These are phyloP conservation scores for Pleurotus giganteus DNA, from an alignment of 768 basidiomycete species.

Conservation along the genomic window DNA sequence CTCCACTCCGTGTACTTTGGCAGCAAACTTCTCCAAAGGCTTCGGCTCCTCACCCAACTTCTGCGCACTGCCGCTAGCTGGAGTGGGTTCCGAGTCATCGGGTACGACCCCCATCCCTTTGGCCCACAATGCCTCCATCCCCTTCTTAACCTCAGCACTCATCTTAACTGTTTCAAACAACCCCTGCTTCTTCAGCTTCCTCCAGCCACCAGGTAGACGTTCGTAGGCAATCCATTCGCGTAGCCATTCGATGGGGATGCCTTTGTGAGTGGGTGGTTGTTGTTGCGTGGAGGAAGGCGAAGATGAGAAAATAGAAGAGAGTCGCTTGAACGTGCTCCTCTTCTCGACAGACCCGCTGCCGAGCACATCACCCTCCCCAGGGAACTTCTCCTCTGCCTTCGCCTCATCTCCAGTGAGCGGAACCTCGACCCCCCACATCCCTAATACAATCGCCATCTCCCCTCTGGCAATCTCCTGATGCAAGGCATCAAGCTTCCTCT, in stretches of 20 bases:
- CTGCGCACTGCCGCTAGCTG: too few species aligned
- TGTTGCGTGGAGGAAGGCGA: neutral
- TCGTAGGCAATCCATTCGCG: conserved; percentile 50
- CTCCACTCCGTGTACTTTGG: too few species aligned
- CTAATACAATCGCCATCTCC: conserved; percentile 65
- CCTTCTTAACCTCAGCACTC: neutral
- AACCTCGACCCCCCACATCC: conserved; percentile 41
- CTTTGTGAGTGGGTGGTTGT: conserved; percentile 15
- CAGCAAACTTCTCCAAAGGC: too few species aligned
- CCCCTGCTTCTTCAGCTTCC: conserved; percentile 33
- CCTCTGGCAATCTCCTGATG: conserved; percentile 65
- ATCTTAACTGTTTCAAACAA: conserved; percentile 30
- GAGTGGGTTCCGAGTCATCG: too few species aligned
- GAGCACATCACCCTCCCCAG: neutral
- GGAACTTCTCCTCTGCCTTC: neutral
- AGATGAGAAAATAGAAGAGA: neutral
- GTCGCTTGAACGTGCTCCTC: neutral
- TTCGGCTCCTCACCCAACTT: too few species aligned
- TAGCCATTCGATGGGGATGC: conserved; percentile 45
- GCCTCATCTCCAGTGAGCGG: neutral
- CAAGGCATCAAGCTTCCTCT: conserved; percentile 24
- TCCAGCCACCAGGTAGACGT: conserved; percentile 48
- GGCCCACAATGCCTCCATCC: neutral
- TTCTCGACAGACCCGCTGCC: neutral
- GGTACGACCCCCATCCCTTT: neutral